Percentiles rank a stretch among this genome's conserved stretches.
Conservation (phyloP, 2,329 filamentous ascomycete species). For the Dryadomyces sulphureus region DNA sequence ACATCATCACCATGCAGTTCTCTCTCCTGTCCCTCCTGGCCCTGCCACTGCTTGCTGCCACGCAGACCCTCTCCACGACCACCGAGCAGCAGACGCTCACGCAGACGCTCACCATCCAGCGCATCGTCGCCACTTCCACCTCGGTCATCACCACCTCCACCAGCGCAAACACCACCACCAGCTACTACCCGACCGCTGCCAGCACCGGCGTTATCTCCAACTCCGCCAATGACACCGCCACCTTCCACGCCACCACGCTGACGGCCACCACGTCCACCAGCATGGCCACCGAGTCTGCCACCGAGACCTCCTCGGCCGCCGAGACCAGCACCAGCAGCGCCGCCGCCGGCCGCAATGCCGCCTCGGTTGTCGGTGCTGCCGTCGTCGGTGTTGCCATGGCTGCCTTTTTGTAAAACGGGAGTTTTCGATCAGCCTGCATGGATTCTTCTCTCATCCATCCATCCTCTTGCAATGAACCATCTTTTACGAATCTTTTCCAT, state of each 20-base stretch:
- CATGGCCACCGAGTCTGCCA: slow-evolving; percentile 19
- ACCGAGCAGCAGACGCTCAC: slow-evolving; percentile 32
- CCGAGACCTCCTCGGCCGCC: slow-evolving; percentile 13
- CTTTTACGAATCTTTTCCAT: background rate
- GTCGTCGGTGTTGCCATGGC: slow-evolving; percentile 21
- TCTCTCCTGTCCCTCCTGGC: slow-evolving; percentile 30
- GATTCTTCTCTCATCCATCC: background rate
- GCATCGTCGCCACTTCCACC: slow-evolving; percentile 20
- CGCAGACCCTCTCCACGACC: slow-evolving; percentile 21
- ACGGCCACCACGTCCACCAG: slow-evolving; percentile 16
- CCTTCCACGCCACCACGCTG: slow-evolving; percentile 10
- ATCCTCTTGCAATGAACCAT: background rate
- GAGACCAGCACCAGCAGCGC: slow-evolving; percentile 21
- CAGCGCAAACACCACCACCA: slow-evolving; percentile 17
- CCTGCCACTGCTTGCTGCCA: slow-evolving; percentile 37
- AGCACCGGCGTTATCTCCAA: slow-evolving; percentile 12
- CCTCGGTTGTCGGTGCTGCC: slow-evolving; percentile 26
- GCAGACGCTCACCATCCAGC: slow-evolving; percentile 25
- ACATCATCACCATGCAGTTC: slow-evolving; percentile 24
- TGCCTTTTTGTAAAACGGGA: slow-evolving; percentile 24
- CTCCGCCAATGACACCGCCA: slow-evolving; percentile 1
- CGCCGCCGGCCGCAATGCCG: slow-evolving; percentile 32
- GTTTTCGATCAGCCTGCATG: too few species aligned
- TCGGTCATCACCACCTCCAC: slow-evolving; percentile 16
- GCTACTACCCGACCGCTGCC: slow-evolving; percentile 10